phyloP scores from a whole-genome alignment of 257 asterid species.

The Gynochthodes officinalis region DNA sequence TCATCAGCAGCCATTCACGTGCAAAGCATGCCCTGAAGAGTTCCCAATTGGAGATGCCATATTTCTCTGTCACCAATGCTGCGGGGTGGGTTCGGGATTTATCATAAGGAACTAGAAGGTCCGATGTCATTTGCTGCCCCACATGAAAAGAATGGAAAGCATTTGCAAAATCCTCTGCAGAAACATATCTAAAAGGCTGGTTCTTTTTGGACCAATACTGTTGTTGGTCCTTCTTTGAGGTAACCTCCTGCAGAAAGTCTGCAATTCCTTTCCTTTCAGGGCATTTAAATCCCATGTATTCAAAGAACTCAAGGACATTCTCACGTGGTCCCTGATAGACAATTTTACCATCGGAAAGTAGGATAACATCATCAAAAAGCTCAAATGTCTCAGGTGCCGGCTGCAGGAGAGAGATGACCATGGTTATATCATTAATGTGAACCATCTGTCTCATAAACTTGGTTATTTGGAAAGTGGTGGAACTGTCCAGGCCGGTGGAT shows the following conservation, averaged over 20 bases:
- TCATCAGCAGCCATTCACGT: slow-evolving; percentile 79
- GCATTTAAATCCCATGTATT: slow-evolving; percentile 65
- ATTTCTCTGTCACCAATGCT: slow-evolving; percentile 69
- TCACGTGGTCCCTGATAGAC: slow-evolving; percentile 85
- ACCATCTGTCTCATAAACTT: slow-evolving; percentile 89
- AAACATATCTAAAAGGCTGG: slow-evolving; percentile 49
- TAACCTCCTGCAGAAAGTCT: slow-evolving; percentile 84
- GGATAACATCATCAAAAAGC: slow-evolving; percentile 71
- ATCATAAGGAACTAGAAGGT: slow-evolving; percentile 59
- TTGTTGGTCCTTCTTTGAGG: slow-evolving; percentile 75
- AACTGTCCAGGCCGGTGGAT: slow-evolving; percentile 85
- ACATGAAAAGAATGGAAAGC: slow-evolving; percentile 52
- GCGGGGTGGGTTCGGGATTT: slow-evolving; percentile 64
- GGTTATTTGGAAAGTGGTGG: slow-evolving; percentile 80
- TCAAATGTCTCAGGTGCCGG: slow-evolving; percentile 84
- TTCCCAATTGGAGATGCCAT: slow-evolving; percentile 67
- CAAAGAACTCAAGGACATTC: slow-evolving; percentile 59
- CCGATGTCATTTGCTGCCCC: slow-evolving; percentile 45
- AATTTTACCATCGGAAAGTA: slow-evolving; percentile 71
- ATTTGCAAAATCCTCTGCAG: slow-evolving; percentile 50
- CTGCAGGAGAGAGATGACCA: slow-evolving; percentile 79
- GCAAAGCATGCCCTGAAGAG: slow-evolving; percentile 66
- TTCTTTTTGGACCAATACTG: slow-evolving; percentile 62
- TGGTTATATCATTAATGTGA: slow-evolving; percentile 64
- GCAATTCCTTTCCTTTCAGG: slow-evolving; percentile 85